Evolutionary conservation across 768 basidiomycete species (phyloP).

Genomic region (Amanita phalloides): DNA sequence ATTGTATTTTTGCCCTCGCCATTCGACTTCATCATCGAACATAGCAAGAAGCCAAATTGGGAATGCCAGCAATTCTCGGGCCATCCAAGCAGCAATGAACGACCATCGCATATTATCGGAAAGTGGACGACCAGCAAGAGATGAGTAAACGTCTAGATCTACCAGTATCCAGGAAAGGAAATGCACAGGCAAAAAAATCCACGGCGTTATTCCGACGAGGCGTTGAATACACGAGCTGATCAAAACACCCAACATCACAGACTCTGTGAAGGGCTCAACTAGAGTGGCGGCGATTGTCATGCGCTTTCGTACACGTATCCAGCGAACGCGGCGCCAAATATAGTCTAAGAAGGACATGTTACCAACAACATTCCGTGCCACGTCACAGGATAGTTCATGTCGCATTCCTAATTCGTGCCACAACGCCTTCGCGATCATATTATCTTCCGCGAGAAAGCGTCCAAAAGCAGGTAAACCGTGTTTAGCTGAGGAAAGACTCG

Average conservation of each 20-base stretch:
- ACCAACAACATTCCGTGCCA: constrained; percentile 82
- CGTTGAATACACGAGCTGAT: constrained; percentile 43
- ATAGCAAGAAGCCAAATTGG: constrained; percentile 86
- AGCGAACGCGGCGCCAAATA: constrained; percentile 81
- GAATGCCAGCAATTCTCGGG: constrained; percentile 73
- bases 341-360: constrained; percentile 82
- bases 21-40: constrained; percentile 69
- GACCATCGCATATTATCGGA: constrained; percentile 33
- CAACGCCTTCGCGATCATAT: constrained; percentile 86
- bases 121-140: constrained; percentile 59
- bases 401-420: constrained; percentile 90
- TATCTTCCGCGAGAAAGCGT: constrained; percentile 92
- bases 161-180: constrained; percentile 62
- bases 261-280: constrained; percentile 90
- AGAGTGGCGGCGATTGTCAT: constrained; percentile 86
- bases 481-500: constrained; percentile 15
- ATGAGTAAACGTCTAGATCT: constrained; percentile 75
- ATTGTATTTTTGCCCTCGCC: constrained; percentile 78
- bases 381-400: constrained; percentile 86
- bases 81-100: constrained; percentile 72
- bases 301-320: constrained; percentile 93
- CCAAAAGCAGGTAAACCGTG: constrained; percentile 73
- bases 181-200: constrained; percentile 49
- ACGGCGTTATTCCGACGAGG: constrained; percentile 38
- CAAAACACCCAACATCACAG: constrained; percentile 57